phyloP scores from a whole-genome alignment of 129 eudicot species.

The Escallonia herrerae region DNA sequence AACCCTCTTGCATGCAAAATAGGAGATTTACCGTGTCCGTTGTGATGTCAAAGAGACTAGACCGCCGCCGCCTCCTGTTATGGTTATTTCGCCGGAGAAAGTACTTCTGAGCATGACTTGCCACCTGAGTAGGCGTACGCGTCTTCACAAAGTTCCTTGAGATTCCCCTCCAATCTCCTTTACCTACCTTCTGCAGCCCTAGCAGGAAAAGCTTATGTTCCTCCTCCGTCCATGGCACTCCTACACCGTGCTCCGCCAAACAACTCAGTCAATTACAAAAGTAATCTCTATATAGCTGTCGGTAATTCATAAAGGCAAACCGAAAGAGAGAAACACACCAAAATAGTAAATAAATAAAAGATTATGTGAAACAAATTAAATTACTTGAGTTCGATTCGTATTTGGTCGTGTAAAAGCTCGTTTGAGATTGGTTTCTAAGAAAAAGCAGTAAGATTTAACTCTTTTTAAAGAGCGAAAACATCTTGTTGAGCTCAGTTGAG shows the following conservation, averaged over 20 bases:
- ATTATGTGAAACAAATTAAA: too few relatives aligned
- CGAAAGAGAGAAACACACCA: too few relatives aligned
- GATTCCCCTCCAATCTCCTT: slow-evolving; percentile 98
- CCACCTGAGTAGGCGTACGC: slow-evolving; percentile 95
- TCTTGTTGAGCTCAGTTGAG: too few relatives aligned
- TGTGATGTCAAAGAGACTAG: slow-evolving; percentile 94
- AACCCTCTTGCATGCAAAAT: not conserved
- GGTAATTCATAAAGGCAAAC: not conserved
- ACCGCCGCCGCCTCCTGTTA: slow-evolving; percentile 83
- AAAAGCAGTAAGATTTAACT: too few relatives aligned
- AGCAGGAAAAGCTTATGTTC: slow-evolving; percentile 69
- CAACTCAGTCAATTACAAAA: not conserved
- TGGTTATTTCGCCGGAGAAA: slow-evolving; percentile 80
- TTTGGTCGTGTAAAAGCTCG: too few relatives aligned
- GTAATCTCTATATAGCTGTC: not conserved
- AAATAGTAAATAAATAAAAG: too few relatives aligned
- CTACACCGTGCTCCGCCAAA: slow-evolving; percentile 20
- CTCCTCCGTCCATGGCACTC: slow-evolving; percentile 97
- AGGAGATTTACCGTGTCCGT: slow-evolving; percentile 52
- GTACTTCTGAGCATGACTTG: slow-evolving; percentile 96
- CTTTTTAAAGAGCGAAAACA: too few relatives aligned
- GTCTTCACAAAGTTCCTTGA: slow-evolving; percentile 87
- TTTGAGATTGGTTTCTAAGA: too few relatives aligned
- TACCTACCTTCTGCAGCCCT: slow-evolving; percentile 81
- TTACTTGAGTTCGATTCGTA: too few relatives aligned